A percentile compares a stretch with the other conserved stretches of the same genome.
Conservation (phyloP, 2,329 filamentous ascomycete species). For the Paracoccidioides brasiliensis region DNA sequence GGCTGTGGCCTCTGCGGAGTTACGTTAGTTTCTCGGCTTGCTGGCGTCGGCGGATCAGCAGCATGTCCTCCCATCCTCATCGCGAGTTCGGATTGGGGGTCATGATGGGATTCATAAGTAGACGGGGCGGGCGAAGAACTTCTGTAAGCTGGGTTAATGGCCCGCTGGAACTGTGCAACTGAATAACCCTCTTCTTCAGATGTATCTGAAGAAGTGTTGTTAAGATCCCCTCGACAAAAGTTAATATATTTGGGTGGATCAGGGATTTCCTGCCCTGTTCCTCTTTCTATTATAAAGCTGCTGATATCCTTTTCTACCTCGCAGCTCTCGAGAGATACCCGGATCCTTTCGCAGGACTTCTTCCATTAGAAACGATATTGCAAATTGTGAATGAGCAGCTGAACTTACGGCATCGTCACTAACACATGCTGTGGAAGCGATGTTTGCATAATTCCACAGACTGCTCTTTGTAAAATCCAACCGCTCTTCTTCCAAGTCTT, state of each 20-base stretch:
- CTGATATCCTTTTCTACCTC: constrained; percentile 94
- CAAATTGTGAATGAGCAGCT: background rate
- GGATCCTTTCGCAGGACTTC: constrained; percentile 83
- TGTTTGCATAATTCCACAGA: constrained; percentile 94
- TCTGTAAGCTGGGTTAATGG: constrained; percentile 89
- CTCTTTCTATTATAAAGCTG: constrained; percentile 72
- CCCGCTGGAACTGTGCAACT: constrained; percentile 87
- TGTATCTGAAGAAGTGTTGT: constrained; percentile 66
- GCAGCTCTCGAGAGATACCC: constrained; percentile 82
- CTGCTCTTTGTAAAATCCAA: constrained; percentile 97
- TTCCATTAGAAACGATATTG: background rate
- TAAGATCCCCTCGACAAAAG: constrained; percentile 77
- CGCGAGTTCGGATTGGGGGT: constrained; percentile 62
- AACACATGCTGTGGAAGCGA: constrained; percentile 92
- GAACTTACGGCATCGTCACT: constrained; percentile 68
- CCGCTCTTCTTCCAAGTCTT: constrained; percentile 93
- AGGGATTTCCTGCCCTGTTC: constrained; percentile 93
- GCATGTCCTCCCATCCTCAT: constrained; percentile 45
- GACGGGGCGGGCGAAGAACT: constrained; percentile 95
- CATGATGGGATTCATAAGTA: constrained; percentile 81
- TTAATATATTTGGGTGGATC: constrained; percentile 98
- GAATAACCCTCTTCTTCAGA: constrained; percentile 89
- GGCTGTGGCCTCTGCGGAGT: constrained; percentile 38
- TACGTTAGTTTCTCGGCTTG: constrained; percentile 39
- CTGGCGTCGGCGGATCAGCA: constrained; percentile 31